Evolutionary conservation across 2,329 filamentous ascomycete species (phyloP), one percentile per base, ranked within the genome.

Genomic region (Aspergillus sp.): DNA sequence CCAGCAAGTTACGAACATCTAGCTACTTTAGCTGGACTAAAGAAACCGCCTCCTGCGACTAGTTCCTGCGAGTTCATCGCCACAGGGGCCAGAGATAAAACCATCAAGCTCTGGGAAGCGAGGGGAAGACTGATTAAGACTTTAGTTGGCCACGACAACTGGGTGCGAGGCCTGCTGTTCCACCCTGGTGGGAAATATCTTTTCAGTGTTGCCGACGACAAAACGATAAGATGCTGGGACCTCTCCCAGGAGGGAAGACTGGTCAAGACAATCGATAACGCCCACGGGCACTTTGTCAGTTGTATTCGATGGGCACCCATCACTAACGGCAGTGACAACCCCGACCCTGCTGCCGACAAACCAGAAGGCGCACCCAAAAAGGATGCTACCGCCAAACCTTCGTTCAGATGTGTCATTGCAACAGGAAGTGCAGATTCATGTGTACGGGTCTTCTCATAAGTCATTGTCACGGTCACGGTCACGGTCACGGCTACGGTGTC

Each of bases 201-300:
- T 1, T 77, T 98, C 5, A 93, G 89, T 6, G 90, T 89, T 19
- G 85, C 89, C 15, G 93, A 98, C 72, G 93, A 98, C 77, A 96
- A 95, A 78, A 93, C 91, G 4, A 82, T 98, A 59, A 83, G 93
- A 55, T 97, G 93, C 79, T 98, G 93, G 93, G 93, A 98, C 77
- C 79, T 98, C 24, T 83, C 84, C 24, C 93, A 98, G 71, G 92
- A 96, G 72, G 91, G 90, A 42, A 93, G 92, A 69, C 93, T 91
- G 67, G 91, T 96, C 64, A 93, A 93, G 75, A 87, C 86, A 0
- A 78, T 98, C 15, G 81, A 83, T 39, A 89, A 91, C 61, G 87
- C 86, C 0, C 92, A 96, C 70, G 86, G 83, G 4, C 91, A 92
- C 70, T 97, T 98, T 68, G 85, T 97, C 50, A 92, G 86, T 59